Base-by-base conservation (phyloP, 176 grass and related monocot species). In the Themeda triandra region DNA sequence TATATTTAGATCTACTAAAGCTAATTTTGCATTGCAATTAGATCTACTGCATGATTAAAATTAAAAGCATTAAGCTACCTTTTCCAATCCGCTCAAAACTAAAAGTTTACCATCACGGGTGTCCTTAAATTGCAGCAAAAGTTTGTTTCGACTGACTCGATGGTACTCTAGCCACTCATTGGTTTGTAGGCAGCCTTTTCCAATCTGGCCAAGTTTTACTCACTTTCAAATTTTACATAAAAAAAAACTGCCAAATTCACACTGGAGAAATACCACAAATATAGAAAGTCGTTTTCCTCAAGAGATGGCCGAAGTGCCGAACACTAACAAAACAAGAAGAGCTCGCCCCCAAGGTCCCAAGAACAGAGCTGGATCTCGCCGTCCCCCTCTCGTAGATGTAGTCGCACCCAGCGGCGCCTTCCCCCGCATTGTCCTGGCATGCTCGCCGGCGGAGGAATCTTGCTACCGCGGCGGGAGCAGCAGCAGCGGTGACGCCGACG, bases 321-420 rank as follows among this genome's bases (percentile, higher is more conserved):
- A 36, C 45, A 37, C 13, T n/a, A n/a, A n/a, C 5, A 13, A 75
- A 28, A 18, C 30, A 71, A 56, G 78, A 8, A 24, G 2, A n/a
- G n/a, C 33, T 35, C 33, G 67, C 45, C 49, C 73, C 87, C 73
- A 54, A 72, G 23, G 72, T 74, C 73, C 87, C 79, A 71, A 73
- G 66, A 82, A 9, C 83, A 83, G 88, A 83, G 78, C 63, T 69
- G 89, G 89, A 90, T 91, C 89, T 84, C 85, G 80, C 63, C 46
- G 59, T 40, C 76, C 64, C 69, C 63, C 6, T 76, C 31, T 51
- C 18, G 31, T 63, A 68, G 44, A 70, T 42, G 49, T 19, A 59
- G 54, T 76, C 54, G 48, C 13, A 31, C 49, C 69, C 75, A 63
- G 81, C 67, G 73, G 1, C 63, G 2, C 21, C 42, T 69, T 3